These are phyloP conservation scores for Rubia tinctorum DNA, from an alignment of 305 asterid species.

Conservation along the genomic window DNA sequence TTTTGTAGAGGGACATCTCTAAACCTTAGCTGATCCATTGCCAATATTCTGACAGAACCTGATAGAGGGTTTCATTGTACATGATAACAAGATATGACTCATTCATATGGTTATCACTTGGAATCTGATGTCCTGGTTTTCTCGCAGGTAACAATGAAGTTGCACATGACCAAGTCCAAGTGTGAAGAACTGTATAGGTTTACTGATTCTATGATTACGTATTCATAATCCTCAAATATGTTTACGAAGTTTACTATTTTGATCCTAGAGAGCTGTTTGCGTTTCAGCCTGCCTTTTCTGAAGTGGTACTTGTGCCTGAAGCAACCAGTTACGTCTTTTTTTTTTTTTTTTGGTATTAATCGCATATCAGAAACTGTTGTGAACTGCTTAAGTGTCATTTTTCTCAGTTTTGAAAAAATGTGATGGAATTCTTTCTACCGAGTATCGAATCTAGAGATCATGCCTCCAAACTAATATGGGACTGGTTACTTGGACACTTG, in stretches of 20 bases:
- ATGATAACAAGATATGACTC: background rate
- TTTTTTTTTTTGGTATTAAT: background rate
- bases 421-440: too few relatives aligned
- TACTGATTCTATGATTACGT: slow-evolving; percentile 36
- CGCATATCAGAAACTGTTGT: background rate
- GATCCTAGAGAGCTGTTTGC: background rate
- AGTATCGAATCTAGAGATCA: too few relatives aligned
- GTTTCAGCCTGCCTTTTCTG: background rate
- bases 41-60: background rate
- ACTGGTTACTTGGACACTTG: too few relatives aligned
- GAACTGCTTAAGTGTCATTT: too few relatives aligned
- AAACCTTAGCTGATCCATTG: background rate
- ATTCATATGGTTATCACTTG: background rate
- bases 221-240: slow-evolving; percentile 31
- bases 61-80: background rate
- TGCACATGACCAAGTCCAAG: slow-evolving; percentile 48
- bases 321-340: background rate
- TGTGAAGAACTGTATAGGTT: slow-evolving; percentile 48
- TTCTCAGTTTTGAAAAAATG: too few relatives aligned
- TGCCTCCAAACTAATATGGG: too few relatives aligned
- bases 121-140: background rate
- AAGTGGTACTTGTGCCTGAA: background rate
- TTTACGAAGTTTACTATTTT: background rate
- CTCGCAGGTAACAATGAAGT: slow-evolving; percentile 71
- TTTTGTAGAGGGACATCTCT: background rate